These are phyloP conservation scores for Colletotrichum sp. DNA, from an alignment of 2,329 filamentous ascomycete species.

Conservation along the genomic window DNA sequence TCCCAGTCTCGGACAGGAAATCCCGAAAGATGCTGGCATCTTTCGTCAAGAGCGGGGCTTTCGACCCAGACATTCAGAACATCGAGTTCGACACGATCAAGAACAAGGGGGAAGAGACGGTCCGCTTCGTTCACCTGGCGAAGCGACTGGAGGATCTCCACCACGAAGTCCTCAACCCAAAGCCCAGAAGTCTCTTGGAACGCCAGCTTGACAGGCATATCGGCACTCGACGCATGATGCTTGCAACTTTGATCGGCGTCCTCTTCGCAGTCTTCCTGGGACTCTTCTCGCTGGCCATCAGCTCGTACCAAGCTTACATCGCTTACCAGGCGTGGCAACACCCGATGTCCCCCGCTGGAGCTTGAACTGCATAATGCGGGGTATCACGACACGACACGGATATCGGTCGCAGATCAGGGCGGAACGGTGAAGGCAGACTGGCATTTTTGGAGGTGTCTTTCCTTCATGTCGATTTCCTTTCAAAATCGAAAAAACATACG, in stretches of 20 bases:
- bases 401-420: not conserved
- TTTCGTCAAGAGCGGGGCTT: not conserved
- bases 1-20: conserved; percentile 17
- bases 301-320: conserved; percentile 25
- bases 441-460: not conserved
- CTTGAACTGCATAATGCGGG: not conserved
- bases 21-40: conserved; percentile 14
- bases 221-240: conserved; percentile 26
- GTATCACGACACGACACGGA: not conserved
- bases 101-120: conserved; percentile 6
- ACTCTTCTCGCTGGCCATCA: conserved; percentile 15
- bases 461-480: not conserved
- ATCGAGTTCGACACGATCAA: conserved; percentile 2
- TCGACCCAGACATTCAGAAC: conserved; percentile 16
- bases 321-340: conserved; percentile 27
- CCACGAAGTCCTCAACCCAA: conserved; percentile 23
- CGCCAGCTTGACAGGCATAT: conserved; percentile 23
- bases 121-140: conserved; percentile 17
- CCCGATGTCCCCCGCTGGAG: conserved; percentile 3
- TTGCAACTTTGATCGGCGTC: conserved; percentile 27
- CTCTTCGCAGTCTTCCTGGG: conserved; percentile 24
- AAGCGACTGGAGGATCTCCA: conserved; percentile 18
- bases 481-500: not conserved
- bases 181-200: conserved; percentile 19
- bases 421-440: not conserved